Percentiles rank a stretch among this genome's conserved stretches.
Conservation (phyloP, 1,284 basidiomycete genomes). For the Schizopora paradoxa region DNA sequence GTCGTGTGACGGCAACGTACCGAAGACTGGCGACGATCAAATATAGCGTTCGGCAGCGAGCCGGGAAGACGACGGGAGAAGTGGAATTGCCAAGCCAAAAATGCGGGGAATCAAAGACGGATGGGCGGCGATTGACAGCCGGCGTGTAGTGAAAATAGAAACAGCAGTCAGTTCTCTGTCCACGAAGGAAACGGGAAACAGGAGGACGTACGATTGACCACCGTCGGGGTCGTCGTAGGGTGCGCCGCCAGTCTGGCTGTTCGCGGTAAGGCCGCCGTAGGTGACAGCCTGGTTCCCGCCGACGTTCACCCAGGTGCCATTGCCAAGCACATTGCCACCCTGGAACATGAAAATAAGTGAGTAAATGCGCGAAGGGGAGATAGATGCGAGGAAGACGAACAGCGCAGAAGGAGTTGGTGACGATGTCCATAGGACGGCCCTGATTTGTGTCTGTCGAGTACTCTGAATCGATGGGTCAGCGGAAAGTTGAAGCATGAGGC, state of each 20-base stretch:
- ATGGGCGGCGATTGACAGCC: slow-evolving; percentile 5
- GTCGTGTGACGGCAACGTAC: too few relatives aligned
- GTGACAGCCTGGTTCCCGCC: slow-evolving; percentile 58
- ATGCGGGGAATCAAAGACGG: slow-evolving; percentile 14
- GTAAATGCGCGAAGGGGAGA: slow-evolving; percentile 1
- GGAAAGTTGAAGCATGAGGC: too few relatives aligned
- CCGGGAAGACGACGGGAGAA: too few relatives aligned
- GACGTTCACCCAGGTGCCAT: slow-evolving; percentile 63
- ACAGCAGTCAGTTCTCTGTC: too few relatives aligned
- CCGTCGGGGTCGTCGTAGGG: slow-evolving; percentile 67
- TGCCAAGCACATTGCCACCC: slow-evolving; percentile 61
- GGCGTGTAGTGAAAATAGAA: too few relatives aligned
- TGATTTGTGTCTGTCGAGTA: slow-evolving; percentile 42
- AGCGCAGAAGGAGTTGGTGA: slow-evolving; percentile 70
- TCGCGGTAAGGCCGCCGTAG: slow-evolving; percentile 46
- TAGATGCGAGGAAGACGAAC: slow-evolving; percentile 29
- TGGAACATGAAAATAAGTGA: slow-evolving; percentile 27
- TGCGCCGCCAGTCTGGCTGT: slow-evolving; percentile 42
- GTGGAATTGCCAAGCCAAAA: too few relatives aligned
- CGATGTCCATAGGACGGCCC: slow-evolving; percentile 53
- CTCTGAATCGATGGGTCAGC: slow-evolving; percentile 34
- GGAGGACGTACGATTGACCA: slow-evolving; percentile 49
- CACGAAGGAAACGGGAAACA: too few relatives aligned
- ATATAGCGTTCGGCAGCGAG: too few relatives aligned
- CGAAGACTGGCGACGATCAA: too few relatives aligned